phyloP scores from a whole-genome alignment of 345 rosid species.

The Lagerstroemia speciosa region DNA sequence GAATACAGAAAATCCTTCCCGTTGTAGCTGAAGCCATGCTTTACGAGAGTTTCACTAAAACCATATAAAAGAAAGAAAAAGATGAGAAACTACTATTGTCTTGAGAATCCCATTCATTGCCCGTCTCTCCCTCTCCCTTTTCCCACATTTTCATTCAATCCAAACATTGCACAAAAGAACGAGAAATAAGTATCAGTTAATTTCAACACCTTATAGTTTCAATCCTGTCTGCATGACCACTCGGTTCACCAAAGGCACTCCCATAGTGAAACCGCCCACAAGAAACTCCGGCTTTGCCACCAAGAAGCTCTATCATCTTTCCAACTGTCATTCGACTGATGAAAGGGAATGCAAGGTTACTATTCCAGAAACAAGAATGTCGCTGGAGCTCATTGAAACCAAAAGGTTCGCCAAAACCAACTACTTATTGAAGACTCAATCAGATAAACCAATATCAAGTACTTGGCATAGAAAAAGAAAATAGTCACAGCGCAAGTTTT shows the following conservation, averaged over 20 bases:
- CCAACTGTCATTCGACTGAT: constrained; percentile 97
- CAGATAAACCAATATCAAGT: not conserved
- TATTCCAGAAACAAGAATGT: not conserved
- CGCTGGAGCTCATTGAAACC: not conserved
- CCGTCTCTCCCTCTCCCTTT: not conserved
- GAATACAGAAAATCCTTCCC: constrained; percentile 92
- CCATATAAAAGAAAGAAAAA: constrained; percentile 3
- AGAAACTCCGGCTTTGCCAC: constrained; percentile 88
- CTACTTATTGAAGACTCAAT: not conserved
- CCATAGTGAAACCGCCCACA: constrained; percentile 87
- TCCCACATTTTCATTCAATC: too few relatives aligned
- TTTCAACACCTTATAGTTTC: constrained; percentile 59
- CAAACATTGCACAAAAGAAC: not conserved
- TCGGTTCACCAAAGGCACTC: constrained; percentile 91
- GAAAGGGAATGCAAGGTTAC: constrained; percentile 11
- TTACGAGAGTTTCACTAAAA: constrained; percentile 67
- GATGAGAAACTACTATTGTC: not conserved
- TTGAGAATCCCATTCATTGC: not conserved
- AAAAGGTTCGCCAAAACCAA: not conserved
- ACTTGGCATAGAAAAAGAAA: not conserved
- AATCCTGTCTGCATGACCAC: constrained; percentile 92
- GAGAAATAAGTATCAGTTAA: not conserved
- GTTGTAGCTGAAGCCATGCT: constrained; percentile 72
- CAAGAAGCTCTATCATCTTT: constrained; percentile 97
- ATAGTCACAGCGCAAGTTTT: not conserved